These are phyloP conservation scores for Limnanthes douglasii DNA, from an alignment of 345 rosid genomes.

Conservation along the genomic window DNA sequence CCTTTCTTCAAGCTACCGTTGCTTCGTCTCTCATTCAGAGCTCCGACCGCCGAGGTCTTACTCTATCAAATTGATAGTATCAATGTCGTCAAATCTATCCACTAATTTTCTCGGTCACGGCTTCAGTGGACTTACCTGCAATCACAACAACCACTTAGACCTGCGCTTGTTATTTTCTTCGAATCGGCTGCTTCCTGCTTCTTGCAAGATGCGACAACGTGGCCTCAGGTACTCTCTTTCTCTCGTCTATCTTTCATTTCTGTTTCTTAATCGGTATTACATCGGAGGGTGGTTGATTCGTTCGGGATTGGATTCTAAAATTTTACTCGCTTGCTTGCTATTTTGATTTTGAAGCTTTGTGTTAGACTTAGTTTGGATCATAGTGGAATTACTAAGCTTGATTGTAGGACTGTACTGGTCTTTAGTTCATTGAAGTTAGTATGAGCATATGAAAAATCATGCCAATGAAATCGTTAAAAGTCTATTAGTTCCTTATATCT, in stretches of 20 bases:
- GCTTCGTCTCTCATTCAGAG: constrained; percentile 5
- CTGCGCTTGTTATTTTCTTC: constrained; percentile 23
- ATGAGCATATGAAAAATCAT: too few relatives aligned
- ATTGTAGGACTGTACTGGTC: too few relatives aligned
- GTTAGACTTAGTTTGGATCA: too few relatives aligned
- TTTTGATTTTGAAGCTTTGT: background rate
- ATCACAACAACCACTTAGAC: constrained; percentile 9
- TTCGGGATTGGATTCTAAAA: background rate
- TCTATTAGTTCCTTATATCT: too few relatives aligned
- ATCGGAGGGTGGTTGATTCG: background rate
- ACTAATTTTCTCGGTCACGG: constrained; percentile 32
- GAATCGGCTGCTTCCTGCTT: constrained; percentile 32
- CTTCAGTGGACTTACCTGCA: constrained; percentile 14
- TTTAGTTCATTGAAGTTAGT: too few relatives aligned
- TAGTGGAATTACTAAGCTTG: too few relatives aligned
- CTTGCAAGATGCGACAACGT: constrained; percentile 59
- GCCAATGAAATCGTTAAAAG: too few relatives aligned
- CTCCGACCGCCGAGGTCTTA: too few relatives aligned
- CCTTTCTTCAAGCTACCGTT: constrained; percentile 15
- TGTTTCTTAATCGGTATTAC: background rate
- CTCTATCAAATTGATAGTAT: background rate
- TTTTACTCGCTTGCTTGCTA: background rate
- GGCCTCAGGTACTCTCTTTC: constrained; percentile 32
- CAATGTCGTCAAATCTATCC: constrained; percentile 49
- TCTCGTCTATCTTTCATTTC: background rate